phyloP scores from a whole-genome alignment of 495 filamentous ascomycete genomes.

The Aspergillus taichungensis region DNA sequence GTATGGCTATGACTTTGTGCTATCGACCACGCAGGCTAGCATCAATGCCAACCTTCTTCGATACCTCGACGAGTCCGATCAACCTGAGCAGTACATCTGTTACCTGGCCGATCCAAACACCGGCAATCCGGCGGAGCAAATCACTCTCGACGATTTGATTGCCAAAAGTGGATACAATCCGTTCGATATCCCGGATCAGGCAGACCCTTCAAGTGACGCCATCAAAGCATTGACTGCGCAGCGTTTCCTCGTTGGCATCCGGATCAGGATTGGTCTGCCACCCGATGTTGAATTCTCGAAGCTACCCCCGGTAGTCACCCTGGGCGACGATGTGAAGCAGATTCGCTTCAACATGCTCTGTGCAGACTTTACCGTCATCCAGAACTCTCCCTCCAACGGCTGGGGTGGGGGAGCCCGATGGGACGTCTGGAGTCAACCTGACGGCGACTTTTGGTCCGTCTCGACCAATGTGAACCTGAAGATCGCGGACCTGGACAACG shows the following conservation, averaged over 20 bases:
- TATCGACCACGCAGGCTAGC: slow-evolving; percentile 9
- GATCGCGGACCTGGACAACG: not conserved
- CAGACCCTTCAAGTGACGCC: not conserved
- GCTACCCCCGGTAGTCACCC: slow-evolving; percentile 2
- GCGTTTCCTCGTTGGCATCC: not conserved
- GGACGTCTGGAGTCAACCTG: not conserved
- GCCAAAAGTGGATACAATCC: not conserved
- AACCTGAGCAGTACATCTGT: slow-evolving; percentile 1
- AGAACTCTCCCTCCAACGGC: not conserved
- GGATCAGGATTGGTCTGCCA: slow-evolving; percentile 3
- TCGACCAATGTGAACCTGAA: not conserved
- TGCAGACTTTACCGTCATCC: not conserved
- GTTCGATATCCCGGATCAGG: not conserved
- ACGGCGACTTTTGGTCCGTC: not conserved
- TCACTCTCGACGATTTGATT: slow-evolving; percentile 1
- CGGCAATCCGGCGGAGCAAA: not conserved
- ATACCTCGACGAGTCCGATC: not conserved
- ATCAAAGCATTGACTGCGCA: not conserved
- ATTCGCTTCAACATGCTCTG: slow-evolving; percentile 6
- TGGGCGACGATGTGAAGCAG: not conserved
- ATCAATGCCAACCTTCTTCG: slow-evolving; percentile 3
- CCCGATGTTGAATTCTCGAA: not conserved
- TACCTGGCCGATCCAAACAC: slow-evolving; percentile 1
- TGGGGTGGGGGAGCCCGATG: not conserved
- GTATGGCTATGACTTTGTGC: slow-evolving; percentile 7